These are phyloP conservation scores for Astrothelium subdiscretum DNA, from an alignment of 495 filamentous ascomycete genomes.

Conservation along the genomic window DNA sequence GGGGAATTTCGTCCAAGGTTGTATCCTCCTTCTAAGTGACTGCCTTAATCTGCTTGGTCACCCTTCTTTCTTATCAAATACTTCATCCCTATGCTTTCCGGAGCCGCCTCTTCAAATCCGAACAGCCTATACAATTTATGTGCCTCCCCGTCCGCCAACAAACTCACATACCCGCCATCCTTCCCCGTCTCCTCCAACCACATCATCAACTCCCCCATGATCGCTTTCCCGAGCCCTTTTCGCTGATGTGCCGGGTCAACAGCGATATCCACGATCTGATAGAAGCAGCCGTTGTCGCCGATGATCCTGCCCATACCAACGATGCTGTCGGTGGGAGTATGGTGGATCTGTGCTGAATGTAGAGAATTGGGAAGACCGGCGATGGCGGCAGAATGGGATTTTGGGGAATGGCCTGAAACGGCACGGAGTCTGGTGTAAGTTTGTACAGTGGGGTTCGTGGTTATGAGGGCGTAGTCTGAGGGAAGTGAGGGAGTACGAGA, in stretches of 20 bases:
- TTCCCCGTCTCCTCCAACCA: conserved; percentile 31
- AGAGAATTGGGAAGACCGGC: neutral
- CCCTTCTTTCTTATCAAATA: neutral
- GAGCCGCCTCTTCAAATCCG: conserved; percentile 34
- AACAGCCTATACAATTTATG: conserved; percentile 35
- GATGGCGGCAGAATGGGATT: neutral
- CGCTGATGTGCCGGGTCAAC: conserved; percentile 38
- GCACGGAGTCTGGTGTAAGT: neutral
- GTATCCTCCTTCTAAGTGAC: too few relatives aligned
- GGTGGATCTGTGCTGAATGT: neutral
- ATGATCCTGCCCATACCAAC: conserved; percentile 43
- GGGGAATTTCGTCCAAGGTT: too few relatives aligned
- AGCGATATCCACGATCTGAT: conserved; percentile 42
- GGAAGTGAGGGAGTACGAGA: neutral
- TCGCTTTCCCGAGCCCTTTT: conserved; percentile 36
- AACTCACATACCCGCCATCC: conserved; percentile 32
- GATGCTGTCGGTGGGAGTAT: neutral
- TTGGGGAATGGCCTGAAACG: neutral
- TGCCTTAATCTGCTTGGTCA: neutral
- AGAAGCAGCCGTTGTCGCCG: conserved; percentile 44
- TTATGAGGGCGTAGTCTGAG: neutral
- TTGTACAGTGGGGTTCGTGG: neutral
- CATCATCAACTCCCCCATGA: conserved; percentile 33
- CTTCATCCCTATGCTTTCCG: neutral
- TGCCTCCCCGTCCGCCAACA: conserved; percentile 37